Conservation (phyloP, 1,284 basidiomycete genomes). For the Pterulicium gracile region DNA sequence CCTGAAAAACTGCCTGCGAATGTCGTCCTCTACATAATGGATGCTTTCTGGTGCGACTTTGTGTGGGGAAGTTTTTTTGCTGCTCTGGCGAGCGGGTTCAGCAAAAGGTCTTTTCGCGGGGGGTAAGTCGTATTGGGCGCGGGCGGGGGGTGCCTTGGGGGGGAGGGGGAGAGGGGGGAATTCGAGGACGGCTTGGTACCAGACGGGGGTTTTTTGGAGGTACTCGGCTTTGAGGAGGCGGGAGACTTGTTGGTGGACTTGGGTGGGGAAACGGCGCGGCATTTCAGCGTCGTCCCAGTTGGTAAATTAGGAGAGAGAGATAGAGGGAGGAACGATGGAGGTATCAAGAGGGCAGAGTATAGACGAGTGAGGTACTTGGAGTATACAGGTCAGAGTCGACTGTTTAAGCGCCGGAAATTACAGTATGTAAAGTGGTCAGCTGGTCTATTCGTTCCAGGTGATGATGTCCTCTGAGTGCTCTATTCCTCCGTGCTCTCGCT, state of each 20-base stretch:
- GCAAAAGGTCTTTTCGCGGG: constrained; percentile 9
- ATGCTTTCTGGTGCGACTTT: constrained; percentile 54
- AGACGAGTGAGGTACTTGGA: no score
- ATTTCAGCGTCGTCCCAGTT: constrained; percentile 28
- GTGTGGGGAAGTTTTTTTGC: constrained; percentile 30
- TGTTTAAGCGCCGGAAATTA: no score
- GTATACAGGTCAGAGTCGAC: no score
- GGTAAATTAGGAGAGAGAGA: no score
- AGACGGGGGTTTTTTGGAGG: constrained; percentile 51
- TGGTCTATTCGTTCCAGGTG: constrained; percentile 56
- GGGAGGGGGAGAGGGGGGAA: constrained; percentile 84
- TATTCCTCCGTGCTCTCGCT: constrained; percentile 56
- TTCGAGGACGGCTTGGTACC: constrained; percentile 80
- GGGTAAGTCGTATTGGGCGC: constrained; percentile 39
- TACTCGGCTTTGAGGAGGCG: constrained; percentile 70
- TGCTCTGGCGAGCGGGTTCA: constrained; percentile 17
- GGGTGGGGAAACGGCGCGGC: constrained; percentile 77
- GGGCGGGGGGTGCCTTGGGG: constrained; percentile 53
- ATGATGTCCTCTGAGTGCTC: constrained; percentile 43
- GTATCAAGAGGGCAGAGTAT: no score
- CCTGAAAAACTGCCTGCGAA: constrained; percentile 86
- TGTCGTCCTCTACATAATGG: constrained; percentile 76
- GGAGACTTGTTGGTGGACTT: constrained; percentile 84
- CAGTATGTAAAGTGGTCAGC: no score
- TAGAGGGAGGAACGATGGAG: no score